These are phyloP conservation scores for Ceratobasidium sp. DNA, from an alignment of 1,284 basidiomycete species.

Conservation along the genomic window DNA sequence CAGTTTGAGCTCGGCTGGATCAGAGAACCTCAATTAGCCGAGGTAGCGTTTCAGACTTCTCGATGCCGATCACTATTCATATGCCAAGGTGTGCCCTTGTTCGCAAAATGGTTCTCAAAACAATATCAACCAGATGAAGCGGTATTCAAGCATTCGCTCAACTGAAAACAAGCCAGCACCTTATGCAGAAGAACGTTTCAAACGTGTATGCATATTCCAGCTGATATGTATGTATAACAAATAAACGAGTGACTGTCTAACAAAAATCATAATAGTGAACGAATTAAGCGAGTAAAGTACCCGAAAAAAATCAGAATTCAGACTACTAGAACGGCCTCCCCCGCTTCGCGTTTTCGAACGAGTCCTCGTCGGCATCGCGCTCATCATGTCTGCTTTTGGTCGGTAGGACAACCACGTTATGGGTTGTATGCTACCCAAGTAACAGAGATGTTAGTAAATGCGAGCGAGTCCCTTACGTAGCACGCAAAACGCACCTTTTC, in stretches of 20 bases:
- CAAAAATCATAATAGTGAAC: not conserved
- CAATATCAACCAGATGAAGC: not conserved
- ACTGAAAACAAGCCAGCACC: too few relatives aligned
- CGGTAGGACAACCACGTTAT: not conserved
- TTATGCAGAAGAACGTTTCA: slow-evolving; percentile 16
- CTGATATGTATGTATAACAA: not conserved
- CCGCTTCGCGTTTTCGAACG: slow-evolving; percentile 16
- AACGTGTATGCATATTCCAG: slow-evolving; percentile 6
- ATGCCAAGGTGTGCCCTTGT: not conserved
- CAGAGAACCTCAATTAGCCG: not conserved
- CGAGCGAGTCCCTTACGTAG: too few relatives aligned
- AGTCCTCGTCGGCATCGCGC: slow-evolving; percentile 17
- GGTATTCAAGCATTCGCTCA: not conserved
- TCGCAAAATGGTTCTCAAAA: not conserved
- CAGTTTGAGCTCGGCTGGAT: not conserved
- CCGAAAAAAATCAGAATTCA: not conserved
- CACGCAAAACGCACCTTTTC: too few relatives aligned
- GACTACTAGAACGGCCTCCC: not conserved
- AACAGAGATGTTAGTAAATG: not conserved
- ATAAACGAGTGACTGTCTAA: slow-evolving; percentile 17
- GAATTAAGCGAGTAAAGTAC: not conserved
- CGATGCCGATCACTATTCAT: too few relatives aligned
- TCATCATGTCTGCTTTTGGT: not conserved
- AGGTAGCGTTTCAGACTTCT: not conserved
- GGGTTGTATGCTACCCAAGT: not conserved